These are phyloP conservation scores for Cytospora piceicola DNA, from an alignment of 2,329 filamentous ascomycete genomes.

Conservation along the genomic window DNA sequence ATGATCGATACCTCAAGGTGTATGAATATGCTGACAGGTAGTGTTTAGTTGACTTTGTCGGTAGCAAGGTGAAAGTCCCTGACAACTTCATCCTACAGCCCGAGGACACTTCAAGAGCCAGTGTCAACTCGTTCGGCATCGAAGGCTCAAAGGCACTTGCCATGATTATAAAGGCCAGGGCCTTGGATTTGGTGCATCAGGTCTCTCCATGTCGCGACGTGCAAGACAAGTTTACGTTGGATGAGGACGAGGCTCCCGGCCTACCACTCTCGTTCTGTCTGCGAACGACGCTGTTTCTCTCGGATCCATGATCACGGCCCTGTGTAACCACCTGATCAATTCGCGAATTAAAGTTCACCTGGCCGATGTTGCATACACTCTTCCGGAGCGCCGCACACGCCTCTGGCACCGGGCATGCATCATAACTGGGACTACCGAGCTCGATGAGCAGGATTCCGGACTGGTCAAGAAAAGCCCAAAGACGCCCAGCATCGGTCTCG, in stretches of 20 bases:
- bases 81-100: too few species aligned
- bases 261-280: too few species aligned
- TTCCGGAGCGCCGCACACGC: background rate
- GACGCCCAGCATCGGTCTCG: too few species aligned
- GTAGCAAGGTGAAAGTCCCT: background rate
- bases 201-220: background rate
- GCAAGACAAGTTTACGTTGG: background rate
- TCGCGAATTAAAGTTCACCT: background rate
- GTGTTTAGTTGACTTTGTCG: constrained; percentile 23
- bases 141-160: constrained; percentile 5
- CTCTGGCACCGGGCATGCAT: background rate
- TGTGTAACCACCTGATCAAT: background rate
- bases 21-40: too few species aligned
- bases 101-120: background rate
- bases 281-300: constrained; percentile 31
- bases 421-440: too few species aligned
- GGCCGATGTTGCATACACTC: background rate
- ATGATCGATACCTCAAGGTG: too few species aligned
- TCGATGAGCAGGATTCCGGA: too few species aligned
- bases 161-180: constrained; percentile 14
- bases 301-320: constrained; percentile 17
- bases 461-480: too few species aligned
- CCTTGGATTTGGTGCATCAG: too few species aligned
- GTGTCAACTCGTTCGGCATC: constrained; percentile 5
- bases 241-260: constrained; percentile 17